Evolutionary conservation across 2,329 filamentous ascomycete genomes (phyloP).

Genomic region (Ceratocystis diversiconidia): DNA sequence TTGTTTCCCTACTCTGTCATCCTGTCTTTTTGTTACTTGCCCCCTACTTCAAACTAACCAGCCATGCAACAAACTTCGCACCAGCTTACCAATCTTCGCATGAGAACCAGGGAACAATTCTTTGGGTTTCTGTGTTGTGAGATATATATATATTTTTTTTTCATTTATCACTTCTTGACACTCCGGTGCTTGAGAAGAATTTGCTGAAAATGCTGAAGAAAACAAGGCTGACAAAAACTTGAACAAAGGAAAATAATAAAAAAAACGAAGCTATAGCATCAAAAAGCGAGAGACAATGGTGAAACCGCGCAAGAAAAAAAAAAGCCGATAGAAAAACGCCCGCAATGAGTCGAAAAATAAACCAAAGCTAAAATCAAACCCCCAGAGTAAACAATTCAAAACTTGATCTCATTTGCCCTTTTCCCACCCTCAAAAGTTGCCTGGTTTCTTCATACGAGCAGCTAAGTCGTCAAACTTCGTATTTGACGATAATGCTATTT

Average conservation of each 20-base stretch:
- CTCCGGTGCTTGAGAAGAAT: too few relatives aligned
- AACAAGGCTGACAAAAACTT: background rate
- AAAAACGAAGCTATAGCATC: background rate
- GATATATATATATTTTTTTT: too few relatives aligned
- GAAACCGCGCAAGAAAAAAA: background rate
- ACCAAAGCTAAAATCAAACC: conserved; percentile 14
- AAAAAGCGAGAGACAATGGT: conserved; percentile 3
- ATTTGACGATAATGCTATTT: background rate
- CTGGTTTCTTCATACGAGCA: too few relatives aligned
- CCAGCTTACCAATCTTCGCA: too few relatives aligned
- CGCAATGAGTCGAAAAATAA: conserved; percentile 10
- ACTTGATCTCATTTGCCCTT: background rate
- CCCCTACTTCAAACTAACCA: too few relatives aligned
- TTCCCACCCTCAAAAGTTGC: background rate
- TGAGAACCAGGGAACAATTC: too few relatives aligned
- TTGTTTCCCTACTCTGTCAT: too few relatives aligned
- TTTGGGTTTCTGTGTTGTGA: too few relatives aligned
- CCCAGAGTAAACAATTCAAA: conserved; percentile 9
- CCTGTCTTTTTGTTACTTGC: too few relatives aligned
- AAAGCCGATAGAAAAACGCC: conserved; percentile 4
- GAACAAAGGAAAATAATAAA: conserved; percentile 5
- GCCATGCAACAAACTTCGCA: too few relatives aligned
- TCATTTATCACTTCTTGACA: too few relatives aligned
- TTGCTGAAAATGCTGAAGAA: background rate
- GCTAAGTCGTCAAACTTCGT: background rate